Conservation (phyloP, 2,329 filamentous ascomycete species). For the Fusarium cyanostomum region DNA sequence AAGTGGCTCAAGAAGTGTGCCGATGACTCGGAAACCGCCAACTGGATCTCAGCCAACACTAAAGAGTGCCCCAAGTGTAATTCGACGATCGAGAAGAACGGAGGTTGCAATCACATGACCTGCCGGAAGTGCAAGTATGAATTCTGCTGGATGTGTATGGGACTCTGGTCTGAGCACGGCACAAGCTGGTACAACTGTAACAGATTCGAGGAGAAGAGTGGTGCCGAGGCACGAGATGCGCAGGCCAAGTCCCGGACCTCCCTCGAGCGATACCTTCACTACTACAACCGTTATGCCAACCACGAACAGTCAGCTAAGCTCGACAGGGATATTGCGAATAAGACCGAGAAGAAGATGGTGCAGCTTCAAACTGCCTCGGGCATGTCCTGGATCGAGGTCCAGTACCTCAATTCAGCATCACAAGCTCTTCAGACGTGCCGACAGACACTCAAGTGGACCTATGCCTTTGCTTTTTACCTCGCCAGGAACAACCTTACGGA, state of each 20-base stretch:
- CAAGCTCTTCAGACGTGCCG: constrained; percentile 94
- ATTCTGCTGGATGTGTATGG: constrained; percentile 99
- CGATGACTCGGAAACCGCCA: constrained; percentile 97
- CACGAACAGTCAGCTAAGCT: constrained; percentile 97
- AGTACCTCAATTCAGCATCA: constrained; percentile 93
- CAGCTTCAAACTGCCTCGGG: constrained; percentile 91
- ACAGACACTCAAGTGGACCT: constrained; percentile 99
- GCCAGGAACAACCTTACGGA: constrained; percentile 93
- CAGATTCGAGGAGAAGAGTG: constrained; percentile 94
- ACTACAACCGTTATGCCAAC: constrained; percentile 99
- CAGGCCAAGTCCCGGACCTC: constrained; percentile 92
- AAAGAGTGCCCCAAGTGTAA: constrained; percentile 97
- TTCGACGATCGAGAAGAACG: constrained; percentile 99
- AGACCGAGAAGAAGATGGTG: constrained; percentile 99
- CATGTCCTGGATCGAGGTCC: constrained; percentile 99
- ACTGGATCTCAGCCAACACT: constrained; percentile 99
- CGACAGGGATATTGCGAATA: constrained; percentile 93
- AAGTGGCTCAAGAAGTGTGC: constrained; percentile 98
- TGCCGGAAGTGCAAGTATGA: constrained; percentile 95
- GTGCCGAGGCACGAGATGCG: constrained; percentile 86
- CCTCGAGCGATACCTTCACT: constrained; percentile 95
- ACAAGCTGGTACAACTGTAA: constrained; percentile 99
- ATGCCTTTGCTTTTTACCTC: constrained; percentile 98
- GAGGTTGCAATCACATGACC: constrained; percentile 98
- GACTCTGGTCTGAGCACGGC: constrained; percentile 96